Evolutionary conservation across 2,329 filamentous ascomycete species (phyloP).

Genomic region (Claviceps maximensis): DNA sequence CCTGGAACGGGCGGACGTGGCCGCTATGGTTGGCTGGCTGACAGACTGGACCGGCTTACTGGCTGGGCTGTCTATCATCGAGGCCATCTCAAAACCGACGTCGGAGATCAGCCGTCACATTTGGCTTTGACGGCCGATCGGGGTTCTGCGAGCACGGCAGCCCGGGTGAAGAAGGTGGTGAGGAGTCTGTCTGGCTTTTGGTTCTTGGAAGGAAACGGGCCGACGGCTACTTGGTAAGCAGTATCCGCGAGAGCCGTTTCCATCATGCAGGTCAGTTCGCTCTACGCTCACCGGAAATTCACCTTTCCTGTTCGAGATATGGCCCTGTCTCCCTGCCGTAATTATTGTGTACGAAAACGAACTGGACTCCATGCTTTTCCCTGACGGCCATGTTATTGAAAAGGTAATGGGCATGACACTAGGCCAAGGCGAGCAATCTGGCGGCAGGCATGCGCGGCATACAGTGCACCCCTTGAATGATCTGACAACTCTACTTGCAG

Average conservation of each 20-base stretch:
- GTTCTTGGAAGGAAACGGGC: neutral
- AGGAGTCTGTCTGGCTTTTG: too few relatives aligned
- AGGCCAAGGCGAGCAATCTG: neutral
- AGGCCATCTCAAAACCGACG: neutral
- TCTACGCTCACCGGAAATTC: neutral
- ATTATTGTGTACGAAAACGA: neutral
- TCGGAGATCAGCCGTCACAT: too few relatives aligned
- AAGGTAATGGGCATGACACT: neutral
- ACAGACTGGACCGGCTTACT: neutral
- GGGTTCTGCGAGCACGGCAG: too few relatives aligned
- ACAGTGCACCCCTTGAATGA: too few relatives aligned
- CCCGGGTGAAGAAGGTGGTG: too few relatives aligned
- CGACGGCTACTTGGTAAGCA: too few relatives aligned
- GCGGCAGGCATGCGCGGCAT: neutral
- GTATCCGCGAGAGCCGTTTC: neutral
- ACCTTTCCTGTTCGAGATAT: neutral
- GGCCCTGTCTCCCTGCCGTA: neutral
- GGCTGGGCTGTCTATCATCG: neutral
- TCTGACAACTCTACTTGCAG: too few relatives aligned
- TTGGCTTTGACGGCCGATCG: too few relatives aligned
- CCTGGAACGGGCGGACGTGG: neutral
- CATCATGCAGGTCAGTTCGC: too few relatives aligned
- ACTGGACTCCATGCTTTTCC: neutral
- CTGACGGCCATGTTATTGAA: neutral
- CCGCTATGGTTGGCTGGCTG: neutral